Conservation (phyloP, 805 yeast species). For the Teunomyces gatunensis region DNA sequence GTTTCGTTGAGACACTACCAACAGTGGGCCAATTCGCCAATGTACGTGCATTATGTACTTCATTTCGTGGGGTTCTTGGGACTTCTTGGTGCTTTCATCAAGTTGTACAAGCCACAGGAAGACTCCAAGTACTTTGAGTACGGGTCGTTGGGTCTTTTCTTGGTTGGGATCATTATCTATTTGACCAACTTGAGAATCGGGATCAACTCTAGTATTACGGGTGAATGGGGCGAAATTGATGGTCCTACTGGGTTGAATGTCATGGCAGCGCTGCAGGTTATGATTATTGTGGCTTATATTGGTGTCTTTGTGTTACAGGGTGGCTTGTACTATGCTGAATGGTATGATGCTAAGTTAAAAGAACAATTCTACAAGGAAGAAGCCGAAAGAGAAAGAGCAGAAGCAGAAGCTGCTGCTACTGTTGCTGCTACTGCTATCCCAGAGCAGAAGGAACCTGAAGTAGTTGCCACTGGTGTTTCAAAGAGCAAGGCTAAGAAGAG, state of each 20-base stretch:
- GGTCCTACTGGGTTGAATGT: slow-evolving; percentile 83
- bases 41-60: slow-evolving; percentile 54
- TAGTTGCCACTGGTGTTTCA: slow-evolving; percentile 8
- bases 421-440: slow-evolving; percentile 1
- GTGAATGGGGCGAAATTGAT: slow-evolving; percentile 93
- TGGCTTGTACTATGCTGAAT: slow-evolving; percentile 84
- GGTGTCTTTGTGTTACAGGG: slow-evolving; percentile 86
- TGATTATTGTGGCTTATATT: slow-evolving; percentile 64
- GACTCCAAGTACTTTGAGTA: slow-evolving; percentile 89
- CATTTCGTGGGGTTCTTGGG: slow-evolving; percentile 66
- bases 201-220: slow-evolving; percentile 60
- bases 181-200: slow-evolving; percentile 86
- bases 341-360: slow-evolving; percentile 46
- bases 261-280: slow-evolving; percentile 82
- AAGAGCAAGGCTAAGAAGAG: slow-evolving; percentile 8
- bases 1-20: slow-evolving; percentile 71
- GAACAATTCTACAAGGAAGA: slow-evolving; percentile 32
- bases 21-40: slow-evolving; percentile 67
- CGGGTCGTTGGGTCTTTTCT: slow-evolving; percentile 71
- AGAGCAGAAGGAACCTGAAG: slow-evolving; percentile 2
- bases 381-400: slow-evolving; percentile 13
- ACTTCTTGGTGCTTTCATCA: slow-evolving; percentile 66
- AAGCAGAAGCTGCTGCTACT: slow-evolving; percentile 3
- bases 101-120: slow-evolving; percentile 82
- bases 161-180: slow-evolving; percentile 74